Evolutionary conservation across 1,284 basidiomycete genomes (phyloP), one percentile per base, ranked within the genome.

Genomic region (Austroboletus niveus): DNA sequence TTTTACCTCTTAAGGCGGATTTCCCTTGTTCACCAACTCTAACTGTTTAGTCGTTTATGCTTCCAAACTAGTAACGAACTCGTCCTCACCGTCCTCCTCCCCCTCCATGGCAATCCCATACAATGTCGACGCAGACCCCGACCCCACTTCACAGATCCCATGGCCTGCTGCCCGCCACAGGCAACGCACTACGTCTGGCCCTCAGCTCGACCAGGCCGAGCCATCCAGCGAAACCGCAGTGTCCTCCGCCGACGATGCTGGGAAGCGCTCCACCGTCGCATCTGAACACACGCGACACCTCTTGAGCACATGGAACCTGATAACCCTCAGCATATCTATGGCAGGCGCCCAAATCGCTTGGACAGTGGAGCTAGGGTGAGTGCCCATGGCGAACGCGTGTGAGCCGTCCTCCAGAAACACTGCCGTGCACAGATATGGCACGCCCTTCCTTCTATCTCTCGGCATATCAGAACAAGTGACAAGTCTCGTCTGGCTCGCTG

Each of bases 401-500:
- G 65, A 56, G 34, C 69, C 50, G 57, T 56, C 29, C 31, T 45
- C 32, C 39, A 47, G 34, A 49, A 49, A 22, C 34, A n/a, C 7
- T 55, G 47, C 42, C 57, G 39, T 48, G 27, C 55, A 59, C 53
- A 94, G 92, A 64, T 96, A 96, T 65, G 94, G 94, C 31, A 98
- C 94, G 2, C 95, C 96, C 1, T 98, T 97, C 70, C 76, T 98
- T 41, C 79, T 97, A 11, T 81, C 80, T 14, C 84, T 99, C 11
- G 96, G 96, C 9, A 78, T 98, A 30, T 89, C 92, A 2, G 94
- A 96, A 66, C 85, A 93, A 63, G 76, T 93, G 29, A 98, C 97
- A 5, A 91, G 92, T 51, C 78, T 98, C 14, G 96, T 99, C 30
- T 99, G 96, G 96, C 80, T 99, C 42, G 96, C 96, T 30, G 97